These are phyloP conservation scores for Monosporascus sp. DNA, from an alignment of 2,329 filamentous ascomycete species.

Conservation along the genomic window DNA sequence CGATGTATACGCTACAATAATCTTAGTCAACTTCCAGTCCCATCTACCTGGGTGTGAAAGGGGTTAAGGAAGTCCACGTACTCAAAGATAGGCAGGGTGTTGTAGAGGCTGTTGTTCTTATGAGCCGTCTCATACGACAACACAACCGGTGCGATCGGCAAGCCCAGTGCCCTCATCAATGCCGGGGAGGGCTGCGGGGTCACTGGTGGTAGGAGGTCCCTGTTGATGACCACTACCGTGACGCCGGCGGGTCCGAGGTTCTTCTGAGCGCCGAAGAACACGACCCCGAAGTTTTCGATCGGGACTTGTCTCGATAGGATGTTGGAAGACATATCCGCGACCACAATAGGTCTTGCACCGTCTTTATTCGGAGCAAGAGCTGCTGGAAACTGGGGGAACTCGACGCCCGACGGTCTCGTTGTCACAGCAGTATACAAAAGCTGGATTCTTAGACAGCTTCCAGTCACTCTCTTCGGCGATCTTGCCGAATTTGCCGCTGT, in stretches of 20 bases:
- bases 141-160: conserved; percentile 76
- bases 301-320: conserved; percentile 79
- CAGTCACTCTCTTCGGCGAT: conserved; percentile 76
- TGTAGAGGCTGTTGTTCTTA: conserved; percentile 94
- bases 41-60: not conserved
- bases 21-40: conserved; percentile 1
- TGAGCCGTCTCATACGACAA: conserved; percentile 79
- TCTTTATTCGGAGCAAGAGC: conserved; percentile 52
- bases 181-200: conserved; percentile 60
- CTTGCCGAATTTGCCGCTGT: conserved; percentile 79
- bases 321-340: conserved; percentile 92
- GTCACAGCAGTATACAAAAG: conserved; percentile 84
- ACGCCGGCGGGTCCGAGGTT: conserved; percentile 85
- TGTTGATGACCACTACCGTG: conserved; percentile 80
- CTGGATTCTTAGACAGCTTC: conserved; percentile 63
- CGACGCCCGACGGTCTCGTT: conserved; percentile 94
- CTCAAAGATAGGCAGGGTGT: conserved; percentile 91
- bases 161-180: conserved; percentile 66
- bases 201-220: conserved; percentile 68
- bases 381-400: conserved; percentile 71
- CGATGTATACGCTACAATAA: conserved; percentile 67
- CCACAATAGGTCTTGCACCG: conserved; percentile 67
- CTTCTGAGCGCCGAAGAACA: conserved; percentile 95
- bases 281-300: conserved; percentile 71
- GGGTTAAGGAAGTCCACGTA: conserved; percentile 28